Base-by-base conservation (phyloP, 2,329 filamentous ascomycete genomes). In the Bipolaris oryzae region DNA sequence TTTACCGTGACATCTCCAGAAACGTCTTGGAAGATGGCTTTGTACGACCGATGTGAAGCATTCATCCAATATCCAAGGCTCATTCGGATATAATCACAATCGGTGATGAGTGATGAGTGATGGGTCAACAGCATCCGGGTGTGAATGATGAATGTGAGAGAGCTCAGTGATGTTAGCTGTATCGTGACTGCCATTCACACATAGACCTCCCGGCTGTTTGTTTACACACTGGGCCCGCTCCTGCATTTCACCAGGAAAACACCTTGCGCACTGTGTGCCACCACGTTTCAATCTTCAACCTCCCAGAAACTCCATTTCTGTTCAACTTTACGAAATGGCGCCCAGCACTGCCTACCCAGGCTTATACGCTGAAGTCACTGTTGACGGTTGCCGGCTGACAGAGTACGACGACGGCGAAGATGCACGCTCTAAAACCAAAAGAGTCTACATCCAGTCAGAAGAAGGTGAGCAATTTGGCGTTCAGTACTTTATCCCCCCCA, bases 361-460 rank as follows among this genome's bases (percentile, higher is more conserved):
- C 0, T 49, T 65, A 16, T 9, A 53, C 18, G 60, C 58, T 18
- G 44, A 63, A 21, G 43, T 67, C 15, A 35, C 55, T 15, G 50
- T 64, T 37, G 50, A 62, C 31, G 41, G 46, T 2, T 10, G 53
- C 33, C 16, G 51, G 1, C 52, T 63, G 7, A 34, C 21, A 16
- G 60, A 61, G 31, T 53, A 61, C n/a, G 20, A 56, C 21, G 47
- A 58, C n/a, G 25, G 37, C 7, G 55, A 50, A n/a, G 44, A 58
- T 3, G 9, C 35, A 28, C 35, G 47, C 1, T 11, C 48, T 3
- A 42, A 60, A 0, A 48, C 31, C 1, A 50, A 54, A 6, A 46
- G 42, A 7, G 60, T 56, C 16, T 58, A 63, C 20, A 46, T 61
- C 13, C 33, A 56, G 38, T 53, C 50, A 1, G 43, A 47, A 21